Conservation (phyloP, 2,329 filamentous ascomycete species). For the Davidsoniella eucalypti region DNA sequence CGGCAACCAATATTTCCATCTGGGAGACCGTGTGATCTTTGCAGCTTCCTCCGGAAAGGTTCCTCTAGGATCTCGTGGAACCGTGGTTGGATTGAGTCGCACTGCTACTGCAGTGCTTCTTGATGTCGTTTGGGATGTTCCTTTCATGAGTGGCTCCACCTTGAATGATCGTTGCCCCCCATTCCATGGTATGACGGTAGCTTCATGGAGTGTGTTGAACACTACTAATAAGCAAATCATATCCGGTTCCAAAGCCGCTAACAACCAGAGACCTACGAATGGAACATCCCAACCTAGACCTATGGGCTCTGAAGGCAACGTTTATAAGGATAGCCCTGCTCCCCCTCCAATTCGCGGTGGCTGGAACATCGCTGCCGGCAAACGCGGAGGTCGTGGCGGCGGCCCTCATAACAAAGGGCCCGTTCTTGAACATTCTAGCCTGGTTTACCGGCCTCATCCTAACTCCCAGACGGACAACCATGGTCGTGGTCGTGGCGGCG, state of each 20-base stretch:
- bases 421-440: conserved; percentile 5
- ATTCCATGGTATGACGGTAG: conserved; percentile 87
- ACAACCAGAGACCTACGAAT: conserved; percentile 13
- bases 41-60: conserved; percentile 87
- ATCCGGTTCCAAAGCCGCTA: conserved; percentile 42
- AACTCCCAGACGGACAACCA: conserved; percentile 8
- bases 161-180: conserved; percentile 78
- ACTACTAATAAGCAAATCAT: conserved; percentile 68
- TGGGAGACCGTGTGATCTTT: conserved; percentile 88
- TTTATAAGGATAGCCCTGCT: conserved; percentile 41
- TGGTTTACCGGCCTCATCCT: conserved; percentile 12
- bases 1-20: conserved; percentile 61
- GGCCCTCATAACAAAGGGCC: conserved; percentile 17
- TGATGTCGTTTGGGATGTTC: conserved; percentile 83
- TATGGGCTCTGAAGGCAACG: conserved; percentile 41
- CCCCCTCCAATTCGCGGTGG: conserved; percentile 38
- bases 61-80: conserved; percentile 79
- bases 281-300: conserved; percentile 18
- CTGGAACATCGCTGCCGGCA: conserved; percentile 27
- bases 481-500: conserved; percentile 18
- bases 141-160: conserved; percentile 94
- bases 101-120: conserved; percentile 69
- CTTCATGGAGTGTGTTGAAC: conserved; percentile 77
- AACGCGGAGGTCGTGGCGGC: conserved; percentile 4
- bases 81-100: conserved; percentile 84